phyloP scores from a whole-genome alignment of 2,329 filamentous ascomycete species.

The Neopestalotiopsis clavispora region DNA sequence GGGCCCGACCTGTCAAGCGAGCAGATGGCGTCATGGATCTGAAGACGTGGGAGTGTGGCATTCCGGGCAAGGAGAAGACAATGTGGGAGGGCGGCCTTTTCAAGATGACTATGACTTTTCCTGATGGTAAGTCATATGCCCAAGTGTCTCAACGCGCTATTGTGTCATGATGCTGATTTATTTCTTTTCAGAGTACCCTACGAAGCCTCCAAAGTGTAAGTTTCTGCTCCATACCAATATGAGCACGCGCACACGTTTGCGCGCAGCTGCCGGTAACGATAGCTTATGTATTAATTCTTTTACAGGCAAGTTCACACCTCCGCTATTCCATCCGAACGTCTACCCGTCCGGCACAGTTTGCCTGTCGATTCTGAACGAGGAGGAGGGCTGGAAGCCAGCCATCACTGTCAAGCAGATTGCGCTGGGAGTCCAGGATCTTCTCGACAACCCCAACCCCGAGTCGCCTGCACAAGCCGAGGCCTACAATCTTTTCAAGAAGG shows the following conservation, averaged over 20 bases:
- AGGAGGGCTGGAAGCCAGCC: conserved; percentile 97
- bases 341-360: conserved; percentile 98
- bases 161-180: conserved; percentile 22
- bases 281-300: conserved; percentile 9
- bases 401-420: conserved; percentile 99
- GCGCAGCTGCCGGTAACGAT: background rate
- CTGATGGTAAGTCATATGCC: conserved; percentile 73
- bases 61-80: conserved; percentile 95
- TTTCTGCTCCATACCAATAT: conserved; percentile 23
- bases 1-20: conserved; percentile 84
- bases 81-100: conserved; percentile 98
- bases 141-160: conserved; percentile 20
- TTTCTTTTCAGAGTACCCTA: conserved; percentile 80
- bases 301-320: conserved; percentile 91
- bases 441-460: conserved; percentile 96
- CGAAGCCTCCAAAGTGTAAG: conserved; percentile 97
- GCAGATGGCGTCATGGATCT: conserved; percentile 83
- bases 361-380: conserved; percentile 95
- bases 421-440: conserved; percentile 91
- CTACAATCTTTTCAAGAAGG: conserved; percentile 20
- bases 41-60: conserved; percentile 95
- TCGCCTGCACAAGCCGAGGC: conserved; percentile 96
- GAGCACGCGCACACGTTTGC: background rate
- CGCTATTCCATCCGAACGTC: conserved; percentile 97
- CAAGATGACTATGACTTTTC: conserved; percentile 91